These are phyloP conservation scores for Fusarium musae DNA, from an alignment of 2,329 filamentous ascomycete species.

Conservation along the genomic window DNA sequence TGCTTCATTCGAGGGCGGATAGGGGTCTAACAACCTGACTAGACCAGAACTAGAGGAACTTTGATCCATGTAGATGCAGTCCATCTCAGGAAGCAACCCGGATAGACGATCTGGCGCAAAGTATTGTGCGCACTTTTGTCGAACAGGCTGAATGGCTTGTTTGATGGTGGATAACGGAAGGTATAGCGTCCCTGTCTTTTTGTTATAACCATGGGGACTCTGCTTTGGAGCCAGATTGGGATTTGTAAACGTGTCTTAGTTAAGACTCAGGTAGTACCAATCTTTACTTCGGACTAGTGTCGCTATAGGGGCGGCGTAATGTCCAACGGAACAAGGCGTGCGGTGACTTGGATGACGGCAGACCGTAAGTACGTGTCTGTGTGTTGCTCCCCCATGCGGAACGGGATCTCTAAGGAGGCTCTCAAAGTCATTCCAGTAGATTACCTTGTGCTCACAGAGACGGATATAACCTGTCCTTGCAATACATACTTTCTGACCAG, in stretches of 20 bases:
- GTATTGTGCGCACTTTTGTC: neutral
- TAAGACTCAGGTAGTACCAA: neutral
- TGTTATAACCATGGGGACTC: rapidly evolving
- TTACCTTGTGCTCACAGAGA: neutral
- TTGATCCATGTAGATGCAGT: neutral
- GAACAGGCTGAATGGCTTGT: neutral
- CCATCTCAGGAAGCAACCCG: neutral
- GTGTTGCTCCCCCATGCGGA: neutral
- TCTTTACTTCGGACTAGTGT: neutral
- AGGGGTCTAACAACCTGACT: neutral
- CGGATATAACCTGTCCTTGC: neutral
- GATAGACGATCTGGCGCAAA: neutral
- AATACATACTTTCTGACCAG: neutral
- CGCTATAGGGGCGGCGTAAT: neutral
- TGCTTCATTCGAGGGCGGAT: rapidly evolving
- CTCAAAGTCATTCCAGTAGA: neutral
- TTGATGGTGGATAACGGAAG: neutral
- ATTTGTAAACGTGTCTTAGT: neutral
- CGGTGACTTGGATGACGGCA: neutral
- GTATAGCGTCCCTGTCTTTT: rapidly evolving
- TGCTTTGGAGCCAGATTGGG: neutral
- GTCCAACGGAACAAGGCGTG: neutral
- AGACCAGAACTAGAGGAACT: neutral
- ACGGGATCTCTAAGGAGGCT: neutral
- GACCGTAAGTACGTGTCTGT: neutral